phyloP scores from a whole-genome alignment of 2,329 filamentous ascomycete genomes.

The Aphanocladium album region DNA sequence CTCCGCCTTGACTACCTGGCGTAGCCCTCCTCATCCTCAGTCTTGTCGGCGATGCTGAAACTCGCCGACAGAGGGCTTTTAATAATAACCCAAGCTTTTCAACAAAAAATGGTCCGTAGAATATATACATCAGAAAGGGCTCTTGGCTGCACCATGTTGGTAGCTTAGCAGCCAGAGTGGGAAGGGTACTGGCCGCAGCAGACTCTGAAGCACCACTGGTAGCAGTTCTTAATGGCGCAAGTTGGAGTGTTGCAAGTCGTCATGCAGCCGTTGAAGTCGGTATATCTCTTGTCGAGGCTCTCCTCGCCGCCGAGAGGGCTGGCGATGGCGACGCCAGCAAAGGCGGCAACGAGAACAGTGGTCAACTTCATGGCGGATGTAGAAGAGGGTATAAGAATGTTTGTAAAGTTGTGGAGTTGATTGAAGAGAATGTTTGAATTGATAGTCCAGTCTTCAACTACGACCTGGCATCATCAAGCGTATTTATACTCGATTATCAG shows the following conservation, averaged over 20 bases:
- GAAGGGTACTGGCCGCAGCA: neutral
- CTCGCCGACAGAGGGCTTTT: neutral
- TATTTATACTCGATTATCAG: neutral
- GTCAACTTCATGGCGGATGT: constrained; percentile 10
- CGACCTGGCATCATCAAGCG: neutral
- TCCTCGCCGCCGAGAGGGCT: constrained; percentile 5
- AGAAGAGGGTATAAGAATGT: neutral
- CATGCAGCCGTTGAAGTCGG: constrained; percentile 11
- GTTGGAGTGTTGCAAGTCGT: constrained; percentile 6
- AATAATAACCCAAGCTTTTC: neutral
- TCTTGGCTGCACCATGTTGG: neutral
- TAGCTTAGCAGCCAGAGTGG: neutral
- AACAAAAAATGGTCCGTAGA: neutral
- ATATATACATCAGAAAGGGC: neutral
- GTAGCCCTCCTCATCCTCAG: neutral
- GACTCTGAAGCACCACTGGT: constrained; percentile 6
- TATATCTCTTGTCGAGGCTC: constrained; percentile 13
- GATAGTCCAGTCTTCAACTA: neutral
- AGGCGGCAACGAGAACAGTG: constrained; percentile 5
- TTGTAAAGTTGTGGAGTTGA: too few relatives aligned
- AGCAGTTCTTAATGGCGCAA: constrained; percentile 12
- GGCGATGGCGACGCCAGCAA: constrained; percentile 8
- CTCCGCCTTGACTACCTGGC: neutral
- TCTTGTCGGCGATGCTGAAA: neutral
- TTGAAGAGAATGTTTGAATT: neutral